Evolutionary conservation across 164 flowering plant species (phyloP), one percentile per base, ranked within the genome.

Genomic region (Vitis cinerea): DNA sequence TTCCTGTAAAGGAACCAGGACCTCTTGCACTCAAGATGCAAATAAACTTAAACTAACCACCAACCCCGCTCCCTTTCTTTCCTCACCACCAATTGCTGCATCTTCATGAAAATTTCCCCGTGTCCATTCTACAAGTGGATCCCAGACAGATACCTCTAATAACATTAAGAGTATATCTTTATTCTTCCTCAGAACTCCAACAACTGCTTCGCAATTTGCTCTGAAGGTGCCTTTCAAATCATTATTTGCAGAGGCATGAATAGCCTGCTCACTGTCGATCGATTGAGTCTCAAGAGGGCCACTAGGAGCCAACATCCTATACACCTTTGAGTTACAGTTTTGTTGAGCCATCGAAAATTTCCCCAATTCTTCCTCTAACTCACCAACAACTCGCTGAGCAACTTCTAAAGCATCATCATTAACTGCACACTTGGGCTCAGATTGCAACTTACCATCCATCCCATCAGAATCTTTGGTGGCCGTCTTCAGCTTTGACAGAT

Each of bases 41-140:
- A 95, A 95, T 61, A 95, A 86, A 74, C 99, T 95, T 85, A 95
- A 87, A 83, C 99, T 95, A 56, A 92, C 99, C 49, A 98, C 99
- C 80, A 92, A 84, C 80, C 92, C 99, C 99, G 92, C 92, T 78
- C 99, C 99, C 80, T 90, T 95, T 79, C 98, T 86, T 83, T 95
- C 97, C 75, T 95, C 99, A 70, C 99, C 99, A 68, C 89, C 96
- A 75, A 95, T 86, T 62, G 96, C 90, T 50, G 99, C 98, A 77
- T 95, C 99, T 81, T 95, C 99, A 84, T 88, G 99, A 78, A 86
- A 81, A 75, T 95, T 97, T 63, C 93, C 99, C 59, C 97, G 87
- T 71, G 99, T 91, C 99, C 99, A 95, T 78, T 95, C 99, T 59
- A 91, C 93, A 54, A 95, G 92, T 53, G 99, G 99, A 82, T 95